phyloP scores from a whole-genome alignment of 202 grass and related monocot species.

The Zizania palustris region DNA sequence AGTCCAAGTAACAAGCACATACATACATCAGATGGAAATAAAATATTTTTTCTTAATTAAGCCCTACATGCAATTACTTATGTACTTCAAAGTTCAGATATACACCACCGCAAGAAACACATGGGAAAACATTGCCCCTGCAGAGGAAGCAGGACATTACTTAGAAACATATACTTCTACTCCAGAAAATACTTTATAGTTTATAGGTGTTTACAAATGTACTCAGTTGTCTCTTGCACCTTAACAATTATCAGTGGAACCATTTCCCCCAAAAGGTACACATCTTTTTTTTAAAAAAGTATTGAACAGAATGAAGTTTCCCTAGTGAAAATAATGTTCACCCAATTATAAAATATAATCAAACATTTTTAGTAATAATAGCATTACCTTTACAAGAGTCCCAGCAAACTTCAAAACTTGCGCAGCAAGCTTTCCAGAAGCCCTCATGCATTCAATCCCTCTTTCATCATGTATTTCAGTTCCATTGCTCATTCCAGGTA shows the following conservation, averaged over 20 bases:
- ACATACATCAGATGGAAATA: constrained; percentile 27
- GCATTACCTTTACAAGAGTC: constrained; percentile 83
- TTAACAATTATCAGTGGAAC: constrained; percentile 9
- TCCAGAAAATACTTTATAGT: constrained; percentile 17
- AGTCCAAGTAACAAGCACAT: constrained; percentile 33
- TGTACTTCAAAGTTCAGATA: constrained; percentile 26
- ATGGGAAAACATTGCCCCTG: constrained; percentile 8
- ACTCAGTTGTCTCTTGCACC: constrained; percentile 13
- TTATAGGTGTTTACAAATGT: constrained; percentile 6
- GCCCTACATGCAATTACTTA: constrained; percentile 15
- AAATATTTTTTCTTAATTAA: constrained; percentile 4
- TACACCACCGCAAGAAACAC: constrained; percentile 19
- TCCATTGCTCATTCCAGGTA: constrained; percentile 59
- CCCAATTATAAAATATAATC: constrained; percentile 8
- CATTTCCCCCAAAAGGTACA: constrained; percentile 7
- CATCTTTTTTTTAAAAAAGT: not conserved
- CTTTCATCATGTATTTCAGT: constrained; percentile 86
- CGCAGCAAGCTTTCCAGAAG: constrained; percentile 85
- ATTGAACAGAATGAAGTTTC: not conserved
- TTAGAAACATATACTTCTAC: not conserved
- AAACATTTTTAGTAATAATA: constrained; percentile 24
- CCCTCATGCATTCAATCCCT: constrained; percentile 89
- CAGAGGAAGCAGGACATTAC: not conserved
- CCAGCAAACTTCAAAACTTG: constrained; percentile 91
- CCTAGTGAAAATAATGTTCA: constrained; percentile 13